Percentiles rank a stretch among this genome's conserved stretches.
Evolutionary conservation across 2,329 filamentous ascomycete species (phyloP).

Genomic region (Lachnellula subtilissima): DNA sequence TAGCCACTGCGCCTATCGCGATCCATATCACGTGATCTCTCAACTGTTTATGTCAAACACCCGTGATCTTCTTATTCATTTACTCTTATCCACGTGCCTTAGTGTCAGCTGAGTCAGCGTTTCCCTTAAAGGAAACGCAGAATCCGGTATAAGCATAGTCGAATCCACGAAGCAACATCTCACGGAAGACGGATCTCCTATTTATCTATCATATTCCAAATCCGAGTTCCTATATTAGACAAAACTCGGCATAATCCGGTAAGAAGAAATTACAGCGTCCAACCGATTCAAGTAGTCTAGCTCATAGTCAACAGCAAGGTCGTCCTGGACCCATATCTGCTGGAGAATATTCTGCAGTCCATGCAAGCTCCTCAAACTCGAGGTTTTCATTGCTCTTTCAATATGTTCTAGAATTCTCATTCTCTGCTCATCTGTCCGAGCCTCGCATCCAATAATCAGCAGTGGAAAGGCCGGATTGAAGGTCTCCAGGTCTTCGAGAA

Average conservation of each 20-base stretch:
- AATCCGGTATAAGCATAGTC: neutral
- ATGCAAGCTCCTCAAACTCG: slow-evolving; percentile 10
- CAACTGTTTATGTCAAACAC: too few species aligned
- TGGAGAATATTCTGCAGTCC: slow-evolving; percentile 11
- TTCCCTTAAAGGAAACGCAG: too few species aligned
- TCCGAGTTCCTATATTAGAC: slow-evolving; percentile 8
- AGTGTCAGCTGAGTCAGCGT: too few species aligned
- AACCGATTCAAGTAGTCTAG: slow-evolving; percentile 11
- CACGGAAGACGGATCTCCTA: neutral
- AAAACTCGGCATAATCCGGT: slow-evolving; percentile 15
- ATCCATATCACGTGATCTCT: too few species aligned
- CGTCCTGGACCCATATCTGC: slow-evolving; percentile 15
- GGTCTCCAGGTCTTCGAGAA: slow-evolving; percentile 20
- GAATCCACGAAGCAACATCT: neutral
- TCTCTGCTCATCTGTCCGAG: slow-evolving; percentile 24
- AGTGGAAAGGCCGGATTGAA: slow-evolving; percentile 27
- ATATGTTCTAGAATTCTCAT: slow-evolving; percentile 16
- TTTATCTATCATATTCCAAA: neutral
- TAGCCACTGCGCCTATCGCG: too few species aligned
- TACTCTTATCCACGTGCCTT: too few species aligned
- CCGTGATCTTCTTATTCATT: too few species aligned
- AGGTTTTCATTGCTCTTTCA: slow-evolving; percentile 11
- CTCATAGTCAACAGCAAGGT: slow-evolving; percentile 14
- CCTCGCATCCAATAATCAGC: slow-evolving; percentile 29
- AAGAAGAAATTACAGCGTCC: slow-evolving; percentile 13